phyloP scores from a whole-genome alignment of 2,329 filamentous ascomycete species.

The Dothidotthia symphoricarpi region DNA sequence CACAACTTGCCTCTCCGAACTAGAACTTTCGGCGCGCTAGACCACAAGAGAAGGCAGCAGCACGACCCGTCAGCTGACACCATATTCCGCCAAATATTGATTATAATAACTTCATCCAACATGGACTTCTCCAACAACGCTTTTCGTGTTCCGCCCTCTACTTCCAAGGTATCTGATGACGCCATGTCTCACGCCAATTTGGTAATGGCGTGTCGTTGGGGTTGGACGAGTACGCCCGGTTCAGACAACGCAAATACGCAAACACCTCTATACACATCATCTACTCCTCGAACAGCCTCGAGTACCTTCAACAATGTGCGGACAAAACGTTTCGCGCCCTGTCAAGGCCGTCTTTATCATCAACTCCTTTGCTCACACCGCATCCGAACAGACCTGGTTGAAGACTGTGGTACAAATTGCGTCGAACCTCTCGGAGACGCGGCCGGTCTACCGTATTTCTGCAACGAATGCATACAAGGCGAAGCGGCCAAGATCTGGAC shows the following conservation, averaged over 20 bases:
- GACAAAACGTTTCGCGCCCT: slow-evolving; percentile 33
- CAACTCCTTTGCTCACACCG: slow-evolving; percentile 38
- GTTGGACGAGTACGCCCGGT: slow-evolving; percentile 32
- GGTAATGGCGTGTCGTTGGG: slow-evolving; percentile 37
- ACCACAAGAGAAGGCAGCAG: slow-evolving; percentile 21
- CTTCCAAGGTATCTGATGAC: slow-evolving; percentile 28
- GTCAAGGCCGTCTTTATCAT: slow-evolving; percentile 38
- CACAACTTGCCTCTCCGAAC: slow-evolving; percentile 4
- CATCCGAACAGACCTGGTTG: slow-evolving; percentile 37
- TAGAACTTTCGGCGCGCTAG: slow-evolving; percentile 2
- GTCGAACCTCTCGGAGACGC: slow-evolving; percentile 27
- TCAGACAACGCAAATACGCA: slow-evolving; percentile 9
- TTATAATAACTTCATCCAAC: slow-evolving; percentile 1
- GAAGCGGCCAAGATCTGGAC: slow-evolving; percentile 31
- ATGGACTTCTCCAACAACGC: slow-evolving; percentile 37
- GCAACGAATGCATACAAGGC: slow-evolving; percentile 34
- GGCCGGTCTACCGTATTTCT: slow-evolving; percentile 26
- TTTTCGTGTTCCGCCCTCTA: slow-evolving; percentile 16
- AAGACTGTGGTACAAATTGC: slow-evolving; percentile 38
- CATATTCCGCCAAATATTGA: slow-evolving; percentile 7
- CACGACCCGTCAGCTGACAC: slow-evolving; percentile 25
- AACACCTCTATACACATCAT: slow-evolving; percentile 7
- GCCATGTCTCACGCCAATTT: slow-evolving; percentile 35
- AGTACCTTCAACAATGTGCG: slow-evolving; percentile 21
- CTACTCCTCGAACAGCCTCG: slow-evolving; percentile 8